These are phyloP conservation scores for Aureobasidium namibiae DNA, from an alignment of 2,329 filamentous ascomycete genomes.

Conservation along the genomic window DNA sequence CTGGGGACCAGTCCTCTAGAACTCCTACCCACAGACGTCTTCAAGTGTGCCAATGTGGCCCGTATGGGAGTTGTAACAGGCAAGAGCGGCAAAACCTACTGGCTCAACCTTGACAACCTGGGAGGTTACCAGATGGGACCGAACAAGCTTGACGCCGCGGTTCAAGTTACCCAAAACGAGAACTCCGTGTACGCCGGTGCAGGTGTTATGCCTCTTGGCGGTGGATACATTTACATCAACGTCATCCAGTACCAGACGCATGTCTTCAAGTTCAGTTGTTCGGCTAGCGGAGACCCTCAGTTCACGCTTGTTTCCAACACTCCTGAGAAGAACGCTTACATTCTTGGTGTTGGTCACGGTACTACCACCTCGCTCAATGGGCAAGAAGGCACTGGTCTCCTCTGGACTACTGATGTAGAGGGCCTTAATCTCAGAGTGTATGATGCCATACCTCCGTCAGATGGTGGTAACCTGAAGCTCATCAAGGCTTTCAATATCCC, in stretches of 20 bases:
- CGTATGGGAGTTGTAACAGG: constrained; percentile 44
- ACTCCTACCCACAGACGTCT: constrained; percentile 34
- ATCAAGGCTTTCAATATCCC: constrained; percentile 46
- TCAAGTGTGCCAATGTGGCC: constrained; percentile 36
- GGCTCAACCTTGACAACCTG: constrained; percentile 41
- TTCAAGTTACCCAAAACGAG: constrained; percentile 38
- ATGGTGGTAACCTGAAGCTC: constrained; percentile 34
- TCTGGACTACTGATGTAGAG: constrained; percentile 51
- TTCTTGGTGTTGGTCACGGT: constrained; percentile 49
- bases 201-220: constrained; percentile 39
- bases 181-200: constrained; percentile 44
- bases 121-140: constrained; percentile 42
- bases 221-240: constrained; percentile 43
- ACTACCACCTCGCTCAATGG: constrained; percentile 49
- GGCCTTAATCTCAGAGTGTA: constrained; percentile 46
- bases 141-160: constrained; percentile 35
- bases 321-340: constrained; percentile 42
- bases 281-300: constrained; percentile 38
- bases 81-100: constrained; percentile 45
- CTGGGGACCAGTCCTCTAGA: constrained; percentile 40
- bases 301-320: constrained; percentile 48
- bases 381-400: constrained; percentile 46
- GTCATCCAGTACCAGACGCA: constrained; percentile 48
- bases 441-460: constrained; percentile 37
- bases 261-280: constrained; percentile 51